phyloP scores from a whole-genome alignment of 1,284 basidiomycete genomes.

The Moesziomyces sp. region DNA sequence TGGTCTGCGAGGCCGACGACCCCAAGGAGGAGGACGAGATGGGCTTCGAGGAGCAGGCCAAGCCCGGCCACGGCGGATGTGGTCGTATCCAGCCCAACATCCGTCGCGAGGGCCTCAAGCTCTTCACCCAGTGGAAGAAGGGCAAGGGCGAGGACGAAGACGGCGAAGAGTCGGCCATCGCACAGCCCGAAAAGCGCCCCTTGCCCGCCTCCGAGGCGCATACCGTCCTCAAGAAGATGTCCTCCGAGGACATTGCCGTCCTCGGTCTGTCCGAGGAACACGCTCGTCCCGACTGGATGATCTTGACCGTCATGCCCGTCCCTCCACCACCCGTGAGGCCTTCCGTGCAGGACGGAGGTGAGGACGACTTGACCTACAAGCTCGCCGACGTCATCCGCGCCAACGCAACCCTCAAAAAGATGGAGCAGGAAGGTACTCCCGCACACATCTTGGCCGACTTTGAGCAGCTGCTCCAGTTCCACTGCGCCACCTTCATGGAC shows the following conservation, averaged over 20 bases:
- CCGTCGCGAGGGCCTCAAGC: slow-evolving; percentile 93
- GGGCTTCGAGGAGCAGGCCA: slow-evolving; percentile 70
- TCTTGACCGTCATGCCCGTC: slow-evolving; percentile 95
- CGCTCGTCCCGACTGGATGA: slow-evolving; percentile 99
- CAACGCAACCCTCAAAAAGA: slow-evolving; percentile 87
- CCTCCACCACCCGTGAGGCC: slow-evolving; percentile 98
- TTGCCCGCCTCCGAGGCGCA: slow-evolving; percentile 90
- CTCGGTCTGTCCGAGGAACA: slow-evolving; percentile 95
- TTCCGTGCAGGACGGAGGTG: slow-evolving; percentile 95
- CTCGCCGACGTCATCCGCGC: slow-evolving; percentile 97
- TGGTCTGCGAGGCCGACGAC: slow-evolving; percentile 75
- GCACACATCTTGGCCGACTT: slow-evolving; percentile 96
- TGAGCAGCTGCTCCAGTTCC: slow-evolving; percentile 91
- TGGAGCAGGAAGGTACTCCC: slow-evolving; percentile 96
- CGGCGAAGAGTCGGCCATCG: slow-evolving; percentile 52
- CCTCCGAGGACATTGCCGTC: slow-evolving; percentile 87
- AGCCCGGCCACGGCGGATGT: slow-evolving; percentile 83
- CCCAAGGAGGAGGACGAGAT: slow-evolving; percentile 65
- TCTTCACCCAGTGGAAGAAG: slow-evolving; percentile 95
- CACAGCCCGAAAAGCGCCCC: slow-evolving; percentile 91
- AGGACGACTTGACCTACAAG: slow-evolving; percentile 99
- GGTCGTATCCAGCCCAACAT: slow-evolving; percentile 91
- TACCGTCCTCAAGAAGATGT: slow-evolving; percentile 73
- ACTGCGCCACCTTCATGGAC: slow-evolving; percentile 99
- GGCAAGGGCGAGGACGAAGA: slow-evolving; percentile 88